Evolutionary conservation across 75 land plant genomes (phyloP), one percentile per base, ranked within the genome.

Genomic region (Cryptomeria japonica): DNA sequence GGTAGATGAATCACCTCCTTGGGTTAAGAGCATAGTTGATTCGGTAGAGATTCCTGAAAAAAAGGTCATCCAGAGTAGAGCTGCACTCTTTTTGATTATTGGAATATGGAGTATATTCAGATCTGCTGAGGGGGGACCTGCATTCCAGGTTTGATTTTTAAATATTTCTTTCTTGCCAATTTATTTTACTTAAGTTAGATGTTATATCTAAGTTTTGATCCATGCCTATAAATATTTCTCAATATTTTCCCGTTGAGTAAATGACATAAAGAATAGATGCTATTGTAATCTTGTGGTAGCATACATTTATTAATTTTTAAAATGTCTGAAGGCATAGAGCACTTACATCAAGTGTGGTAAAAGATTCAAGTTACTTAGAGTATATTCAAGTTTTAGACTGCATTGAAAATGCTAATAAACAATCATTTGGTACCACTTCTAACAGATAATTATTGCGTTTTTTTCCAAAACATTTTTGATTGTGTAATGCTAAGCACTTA

Each of bases 1-100:
- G 89, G 95, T 97, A 19, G 96, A 95, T 31, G 99, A 97, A 53
- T 97, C 99, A 25, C 99, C 99, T 22, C 91, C 98, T 25, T 97
- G 99, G 99, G 78, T 96, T 2, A 92, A 92, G 77, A 94, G 86
- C 34, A 80, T 97, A 49, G 89, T 94, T 13, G 90, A 86, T 70
- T 91, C 92, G 87, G 87, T 95, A 34, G 97, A 95, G 58, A 49
- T 92, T 64, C 97, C 99, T 80, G 86, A 90, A 22, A 73, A 77
- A 38, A 89, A 88, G 1, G 87, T 93, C 77, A 92, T 96, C 49
- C 75, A 91, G 10, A 96, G 93, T 87, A 90, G 99, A 86, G 89
- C 94, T 51, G 93, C 91, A 47, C 92, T 96, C 31, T 97, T 92
- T 91, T 91, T 88, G 14, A 89, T 93, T 55, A 90, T 92, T 91